Percentiles rank a stretch among this genome's conserved stretches.
Conservation (phyloP, 441 rosid species). For the Adansonia madagascariensis region DNA sequence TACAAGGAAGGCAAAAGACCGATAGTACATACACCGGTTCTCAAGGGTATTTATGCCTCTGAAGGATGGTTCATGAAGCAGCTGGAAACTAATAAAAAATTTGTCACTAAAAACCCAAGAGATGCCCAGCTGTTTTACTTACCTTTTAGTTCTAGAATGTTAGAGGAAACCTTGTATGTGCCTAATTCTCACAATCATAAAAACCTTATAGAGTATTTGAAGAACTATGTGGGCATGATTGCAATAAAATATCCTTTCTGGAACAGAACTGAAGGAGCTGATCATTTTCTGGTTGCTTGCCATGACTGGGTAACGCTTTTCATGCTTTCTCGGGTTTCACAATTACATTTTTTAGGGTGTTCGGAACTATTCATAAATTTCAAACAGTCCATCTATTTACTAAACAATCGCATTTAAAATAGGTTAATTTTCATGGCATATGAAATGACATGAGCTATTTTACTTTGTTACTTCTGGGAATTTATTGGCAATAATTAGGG, state of each 20-base stretch:
- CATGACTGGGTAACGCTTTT: slow-evolving; percentile 82
- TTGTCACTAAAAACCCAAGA: slow-evolving; percentile 60
- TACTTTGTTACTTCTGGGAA: not conserved
- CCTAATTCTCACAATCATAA: slow-evolving; percentile 63
- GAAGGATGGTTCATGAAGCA: slow-evolving; percentile 98
- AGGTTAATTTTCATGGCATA: not conserved
- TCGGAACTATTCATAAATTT: slow-evolving; percentile 20
- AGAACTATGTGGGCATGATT: slow-evolving; percentile 59
- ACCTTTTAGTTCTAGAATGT: slow-evolving; percentile 80
- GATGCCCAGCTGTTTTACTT: slow-evolving; percentile 85
- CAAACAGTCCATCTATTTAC: slow-evolving; percentile 1
- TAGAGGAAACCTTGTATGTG: slow-evolving; percentile 66
- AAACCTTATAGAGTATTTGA: slow-evolving; percentile 59
- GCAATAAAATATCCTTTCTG: slow-evolving; percentile 71
- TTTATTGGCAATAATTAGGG: not conserved
- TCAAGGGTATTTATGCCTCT: slow-evolving; percentile 87
- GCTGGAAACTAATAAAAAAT: slow-evolving; percentile 61
- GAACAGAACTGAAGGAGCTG: slow-evolving; percentile 86
- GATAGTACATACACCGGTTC: slow-evolving; percentile 60
- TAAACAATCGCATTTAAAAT: not conserved
- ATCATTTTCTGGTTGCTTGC: slow-evolving; percentile 93
- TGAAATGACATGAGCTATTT: not conserved
- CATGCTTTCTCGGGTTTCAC: slow-evolving; percentile 13
- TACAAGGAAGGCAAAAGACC: slow-evolving; percentile 86
- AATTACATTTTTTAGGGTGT: slow-evolving; percentile 5